Evolutionary conservation across 768 basidiomycete species (phyloP).

Genomic region (Tricholoma furcatifolium): DNA sequence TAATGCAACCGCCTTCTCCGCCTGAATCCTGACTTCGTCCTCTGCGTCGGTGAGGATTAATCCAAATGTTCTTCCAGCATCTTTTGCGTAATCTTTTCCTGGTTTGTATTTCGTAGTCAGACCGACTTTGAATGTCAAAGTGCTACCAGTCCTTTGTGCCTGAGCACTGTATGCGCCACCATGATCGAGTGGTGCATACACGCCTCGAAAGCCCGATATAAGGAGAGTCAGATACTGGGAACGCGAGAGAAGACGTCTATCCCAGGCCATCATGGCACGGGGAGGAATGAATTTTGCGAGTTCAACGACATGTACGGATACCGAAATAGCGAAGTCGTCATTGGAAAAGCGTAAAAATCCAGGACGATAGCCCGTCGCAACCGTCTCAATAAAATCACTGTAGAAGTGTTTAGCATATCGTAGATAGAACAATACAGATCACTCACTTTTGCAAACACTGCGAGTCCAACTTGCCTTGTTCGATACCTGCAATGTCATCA

Average conservation of each 20-base stretch:
- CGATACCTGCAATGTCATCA: constrained; percentile 15
- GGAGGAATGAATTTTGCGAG: constrained; percentile 55
- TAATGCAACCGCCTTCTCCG: constrained; percentile 28
- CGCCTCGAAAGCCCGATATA: constrained; percentile 51
- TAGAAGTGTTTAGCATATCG: constrained; percentile 3
- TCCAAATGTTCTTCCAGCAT: constrained; percentile 50
- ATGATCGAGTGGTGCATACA: constrained; percentile 50
- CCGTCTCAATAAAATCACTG: constrained; percentile 62
- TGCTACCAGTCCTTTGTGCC: constrained; percentile 32
- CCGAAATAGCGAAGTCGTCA: constrained; percentile 52
- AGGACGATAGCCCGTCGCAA: constrained; percentile 56
- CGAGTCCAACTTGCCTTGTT: constrained; percentile 22
- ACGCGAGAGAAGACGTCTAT: constrained; percentile 56
- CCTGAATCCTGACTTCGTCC: constrained; percentile 34
- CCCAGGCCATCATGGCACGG: constrained; percentile 74
- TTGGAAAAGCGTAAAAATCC: constrained; percentile 52
- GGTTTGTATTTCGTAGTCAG: constrained; percentile 64
- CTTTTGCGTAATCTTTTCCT: constrained; percentile 41
- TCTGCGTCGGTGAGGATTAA: constrained; percentile 44
- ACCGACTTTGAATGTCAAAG: constrained; percentile 60
- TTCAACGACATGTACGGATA: constrained; percentile 54
- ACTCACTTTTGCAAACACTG: constrained; percentile 30
- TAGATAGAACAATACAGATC: constrained; percentile 1
- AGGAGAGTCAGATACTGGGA: constrained; percentile 63
- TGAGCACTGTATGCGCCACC: constrained; percentile 39